Conservation (phyloP, 441 rosid species). For the Populus hybrid region DNA sequence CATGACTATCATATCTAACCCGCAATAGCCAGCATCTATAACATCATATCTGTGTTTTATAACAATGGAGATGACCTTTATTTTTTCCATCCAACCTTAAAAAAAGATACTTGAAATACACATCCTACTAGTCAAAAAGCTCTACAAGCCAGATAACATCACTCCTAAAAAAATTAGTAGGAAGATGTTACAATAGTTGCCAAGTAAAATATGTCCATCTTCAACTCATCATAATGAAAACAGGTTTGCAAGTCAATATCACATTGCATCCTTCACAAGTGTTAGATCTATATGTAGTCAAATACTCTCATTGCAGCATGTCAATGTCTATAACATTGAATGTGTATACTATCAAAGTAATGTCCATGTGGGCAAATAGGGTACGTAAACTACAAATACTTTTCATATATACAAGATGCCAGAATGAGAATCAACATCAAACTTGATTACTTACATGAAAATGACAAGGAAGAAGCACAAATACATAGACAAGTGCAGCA, state of each 20-base stretch:
- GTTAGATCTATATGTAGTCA: neutral
- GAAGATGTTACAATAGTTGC: neutral
- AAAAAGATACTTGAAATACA: too few relatives aligned
- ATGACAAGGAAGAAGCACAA: slow-evolving; percentile 91
- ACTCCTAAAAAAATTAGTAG: neutral
- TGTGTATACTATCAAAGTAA: neutral
- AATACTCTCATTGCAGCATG: neutral
- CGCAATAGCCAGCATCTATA: too few relatives aligned
- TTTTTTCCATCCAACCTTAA: too few relatives aligned
- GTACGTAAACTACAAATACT: neutral
- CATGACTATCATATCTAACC: too few relatives aligned
- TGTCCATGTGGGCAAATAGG: too few relatives aligned
- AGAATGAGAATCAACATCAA: neutral
- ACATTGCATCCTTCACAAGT: neutral
- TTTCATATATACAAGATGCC: neutral
- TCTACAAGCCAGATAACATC: neutral
- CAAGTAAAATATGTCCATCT: neutral
- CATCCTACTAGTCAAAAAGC: neutral
- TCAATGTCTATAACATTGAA: neutral
- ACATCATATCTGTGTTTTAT: too few relatives aligned
- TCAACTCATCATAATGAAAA: neutral
- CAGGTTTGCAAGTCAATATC: neutral
- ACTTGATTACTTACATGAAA: slow-evolving; percentile 70
- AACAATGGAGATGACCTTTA: too few relatives aligned
- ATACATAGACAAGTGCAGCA: slow-evolving; percentile 95